Percentiles rank a stretch among this genome's conserved stretches.
These are phyloP conservation scores for Microcyclosporella mali DNA, from an alignment of 2,329 filamentous ascomycete genomes.

Conservation along the genomic window DNA sequence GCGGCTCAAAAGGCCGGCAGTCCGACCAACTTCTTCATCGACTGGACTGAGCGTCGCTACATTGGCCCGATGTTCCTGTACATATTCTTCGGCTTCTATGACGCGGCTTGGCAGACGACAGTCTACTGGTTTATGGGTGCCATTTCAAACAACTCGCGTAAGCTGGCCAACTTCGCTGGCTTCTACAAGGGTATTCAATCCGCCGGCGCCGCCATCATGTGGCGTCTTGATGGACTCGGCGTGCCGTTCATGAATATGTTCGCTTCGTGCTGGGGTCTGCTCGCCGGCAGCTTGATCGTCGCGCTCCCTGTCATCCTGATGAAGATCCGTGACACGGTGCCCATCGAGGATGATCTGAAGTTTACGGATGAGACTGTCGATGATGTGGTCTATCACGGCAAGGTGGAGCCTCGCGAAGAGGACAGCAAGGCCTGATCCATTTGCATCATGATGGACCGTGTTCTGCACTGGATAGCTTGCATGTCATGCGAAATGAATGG, in stretches of 20 bases:
- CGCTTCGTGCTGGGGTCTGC: slow-evolving; percentile 67
- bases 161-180: slow-evolving; percentile 83
- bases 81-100: slow-evolving; percentile 85
- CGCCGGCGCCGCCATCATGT: slow-evolving; percentile 72
- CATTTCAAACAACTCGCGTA: slow-evolving; percentile 85
- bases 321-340: slow-evolving; percentile 75
- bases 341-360: slow-evolving; percentile 72
- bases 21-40: slow-evolving; percentile 37
- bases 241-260: slow-evolving; percentile 67
- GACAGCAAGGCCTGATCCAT: no score
- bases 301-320: slow-evolving; percentile 73
- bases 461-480: no score
- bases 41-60: slow-evolving; percentile 64
- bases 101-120: slow-evolving; percentile 82
- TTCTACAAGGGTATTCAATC: slow-evolving; percentile 90
- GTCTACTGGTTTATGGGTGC: slow-evolving; percentile 97
- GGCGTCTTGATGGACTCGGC: slow-evolving; percentile 59
- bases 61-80: slow-evolving; percentile 80
- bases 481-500: no score
- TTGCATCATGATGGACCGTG: no score
- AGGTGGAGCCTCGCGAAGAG: no score
- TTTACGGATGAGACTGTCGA: slow-evolving; percentile 76
- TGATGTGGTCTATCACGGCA: slow-evolving; percentile 50
- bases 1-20: slow-evolving; percentile 12
- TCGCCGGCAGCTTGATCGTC: slow-evolving; percentile 66